Evolutionary conservation across 2,329 filamentous ascomycete genomes (phyloP).

Genomic region (Simplicillium sp.): DNA sequence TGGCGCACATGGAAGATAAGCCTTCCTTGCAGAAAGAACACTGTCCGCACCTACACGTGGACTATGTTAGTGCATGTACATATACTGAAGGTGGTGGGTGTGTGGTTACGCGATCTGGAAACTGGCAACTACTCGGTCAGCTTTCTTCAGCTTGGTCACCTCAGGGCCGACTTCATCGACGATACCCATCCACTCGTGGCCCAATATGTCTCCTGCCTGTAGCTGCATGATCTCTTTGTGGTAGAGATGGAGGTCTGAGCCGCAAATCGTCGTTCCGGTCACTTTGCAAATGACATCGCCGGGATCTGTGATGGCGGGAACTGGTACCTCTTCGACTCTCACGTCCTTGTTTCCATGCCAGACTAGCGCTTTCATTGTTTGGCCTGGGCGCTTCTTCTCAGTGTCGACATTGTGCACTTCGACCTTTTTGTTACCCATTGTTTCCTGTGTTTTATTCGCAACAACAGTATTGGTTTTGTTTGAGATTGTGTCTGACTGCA

Average conservation of each 20-base stretch:
- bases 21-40: background rate
- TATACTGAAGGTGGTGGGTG: background rate
- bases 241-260: conserved; percentile 42
- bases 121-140: conserved; percentile 32
- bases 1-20: conserved; percentile 10
- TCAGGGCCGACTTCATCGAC: conserved; percentile 31
- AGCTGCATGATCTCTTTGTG: conserved; percentile 37
- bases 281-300: conserved; percentile 35
- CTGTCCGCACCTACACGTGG: background rate
- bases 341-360: no score
- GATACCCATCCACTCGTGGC: conserved; percentile 39
- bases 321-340: no score
- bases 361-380: no score
- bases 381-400: no score
- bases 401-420: no score
- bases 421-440: no score
- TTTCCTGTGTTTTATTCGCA: no score
- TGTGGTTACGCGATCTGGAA: background rate
- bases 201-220: conserved; percentile 30
- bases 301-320: no score
- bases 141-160: conserved; percentile 31
- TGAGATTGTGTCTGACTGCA: no score
- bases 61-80: background rate
- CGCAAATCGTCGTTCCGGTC: conserved; percentile 35
- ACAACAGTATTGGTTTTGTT: no score